Base-by-base conservation (phyloP, 2,329 filamentous ascomycete species). In the Chaetomium sp. region DNA sequence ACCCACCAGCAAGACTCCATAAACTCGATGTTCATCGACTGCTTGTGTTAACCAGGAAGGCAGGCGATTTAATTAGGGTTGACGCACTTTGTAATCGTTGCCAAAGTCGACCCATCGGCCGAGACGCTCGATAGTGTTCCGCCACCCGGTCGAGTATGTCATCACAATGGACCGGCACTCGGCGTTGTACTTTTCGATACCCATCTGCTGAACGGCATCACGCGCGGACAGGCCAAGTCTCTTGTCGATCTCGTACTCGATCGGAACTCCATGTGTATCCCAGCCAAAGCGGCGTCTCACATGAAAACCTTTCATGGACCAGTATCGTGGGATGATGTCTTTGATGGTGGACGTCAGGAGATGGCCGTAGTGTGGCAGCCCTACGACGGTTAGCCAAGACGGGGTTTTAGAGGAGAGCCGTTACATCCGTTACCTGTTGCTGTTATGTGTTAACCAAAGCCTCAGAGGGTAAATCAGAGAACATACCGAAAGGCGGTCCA, bases 1-100 rank as follows among this genome's bases (percentile, higher is more conserved):
- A 94, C 88, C 91, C 92, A 96, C 92, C 92, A 97, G 62, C 89
- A 84, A 0, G 88, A 88, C 76, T 96, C 92, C 92, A 96, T 97
- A 74, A 95, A 97, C 14, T 77, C 85, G n/a, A 86, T 79, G 70
- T 97, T 87, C 90, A 96, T 95, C 37, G 90, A 95, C 86, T 87
- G 65, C 40, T 42, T 42, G n/a, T 40, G 8, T 40, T 40, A 40
- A 9, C 12, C 37, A 27, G 19, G 19, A 27, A 27, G 19, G 19
- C 19, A 27, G 9, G 37, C 37, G 37, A 40, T 40, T 12, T 43
- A 38, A 34, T 9, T 19, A 53, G 64, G 59, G 65, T 62, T 57
- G 11, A 46, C 38, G 10, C 38, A 85, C 85, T 82, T 96, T 96
- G 78, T 95, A 96, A 70, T 96, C 90, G 65, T 95, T 94, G 72